Base-by-base conservation (phyloP, 2,329 filamentous ascomycete species). In the Rutstroemia sp. region DNA sequence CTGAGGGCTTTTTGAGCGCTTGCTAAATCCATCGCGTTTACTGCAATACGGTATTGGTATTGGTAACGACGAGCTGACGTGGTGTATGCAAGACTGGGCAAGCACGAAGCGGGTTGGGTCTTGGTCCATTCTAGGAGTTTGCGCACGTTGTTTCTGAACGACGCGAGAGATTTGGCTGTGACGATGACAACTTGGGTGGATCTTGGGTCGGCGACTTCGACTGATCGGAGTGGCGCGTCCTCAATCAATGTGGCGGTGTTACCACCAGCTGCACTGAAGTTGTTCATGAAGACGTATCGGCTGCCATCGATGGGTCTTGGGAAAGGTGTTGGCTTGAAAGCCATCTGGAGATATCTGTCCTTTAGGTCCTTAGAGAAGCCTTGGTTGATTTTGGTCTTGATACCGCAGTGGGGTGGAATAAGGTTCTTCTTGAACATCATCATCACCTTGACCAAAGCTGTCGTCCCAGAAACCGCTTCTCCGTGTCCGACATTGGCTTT, bases 31-130 rank as follows among this genome's bases (percentile, higher is more conserved):
- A 67, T 66, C 1, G 72, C 76, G 2, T 71, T 66, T 47, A 79
- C 73, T 45, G 74, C 77, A 66, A 79, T 72, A 19, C 80, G 76
- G 71, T 78, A 79, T 61, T 75, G 71, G 67, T 83, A 77, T 61
- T 85, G 82, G 9, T 80, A 77, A 51, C 78, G 78, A 14, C 83
- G 77, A 5, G 58, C 58, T n/a, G 59, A 62, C 19, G 59, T 61
- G 19, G 61, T 62, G 8, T 62, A 62, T 44, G 59, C 57, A 21
- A 62, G 56, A 25, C 49, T 46, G 34, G 58, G 49, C 10, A 62
- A 49, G 16, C 50, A 47, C 34, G 51, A 58, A 44, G 42, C 48
- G 10, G 45, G 42, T 52, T 58, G 50, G 45, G 39, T 41, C 21
- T 34, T 44, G 19, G 48, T 45, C 50, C 51, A 56, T 16, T 16